Evolutionary conservation across 2,329 filamentous ascomycete species (phyloP).

Genomic region (Diaporthe ampelina): DNA sequence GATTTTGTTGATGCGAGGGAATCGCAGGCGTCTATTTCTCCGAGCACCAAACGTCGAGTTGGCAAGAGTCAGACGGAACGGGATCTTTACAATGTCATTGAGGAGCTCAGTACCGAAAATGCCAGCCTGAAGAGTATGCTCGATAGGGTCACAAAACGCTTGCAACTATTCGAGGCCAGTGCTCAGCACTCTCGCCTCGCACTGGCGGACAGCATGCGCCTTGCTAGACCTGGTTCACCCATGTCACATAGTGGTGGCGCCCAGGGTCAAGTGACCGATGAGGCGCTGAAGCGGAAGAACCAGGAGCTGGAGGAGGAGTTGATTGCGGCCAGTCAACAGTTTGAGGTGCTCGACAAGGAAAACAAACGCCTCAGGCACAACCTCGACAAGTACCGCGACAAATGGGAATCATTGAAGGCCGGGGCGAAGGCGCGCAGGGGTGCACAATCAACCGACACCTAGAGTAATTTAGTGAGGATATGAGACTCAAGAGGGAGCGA

Average conservation of each 20-base stretch:
- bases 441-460: slow-evolving; percentile 46
- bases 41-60: slow-evolving; percentile 56
- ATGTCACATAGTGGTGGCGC: slow-evolving; percentile 50
- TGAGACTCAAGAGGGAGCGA: not conserved
- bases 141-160: slow-evolving; percentile 86
- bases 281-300: slow-evolving; percentile 63
- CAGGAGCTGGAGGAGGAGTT: slow-evolving; percentile 79
- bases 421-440: slow-evolving; percentile 70
- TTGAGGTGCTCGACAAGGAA: slow-evolving; percentile 76
- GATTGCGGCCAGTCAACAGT: slow-evolving; percentile 67
- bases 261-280: slow-evolving; percentile 57
- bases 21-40: slow-evolving; percentile 63
- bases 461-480: not conserved
- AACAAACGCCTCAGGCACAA: slow-evolving; percentile 69
- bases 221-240: slow-evolving; percentile 71
- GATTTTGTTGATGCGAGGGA: slow-evolving; percentile 92
- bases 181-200: slow-evolving; percentile 90
- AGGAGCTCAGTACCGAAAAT: slow-evolving; percentile 93
- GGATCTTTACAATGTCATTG: slow-evolving; percentile 76
- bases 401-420: slow-evolving; percentile 73
- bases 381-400: slow-evolving; percentile 70
- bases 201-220: slow-evolving; percentile 84
- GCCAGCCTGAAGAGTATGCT: slow-evolving; percentile 86
- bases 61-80: slow-evolving; percentile 58
- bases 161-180: slow-evolving; percentile 94